These are phyloP conservation scores for Trichocladium antarcticum DNA, from an alignment of 495 filamentous ascomycete genomes.

Conservation along the genomic window DNA sequence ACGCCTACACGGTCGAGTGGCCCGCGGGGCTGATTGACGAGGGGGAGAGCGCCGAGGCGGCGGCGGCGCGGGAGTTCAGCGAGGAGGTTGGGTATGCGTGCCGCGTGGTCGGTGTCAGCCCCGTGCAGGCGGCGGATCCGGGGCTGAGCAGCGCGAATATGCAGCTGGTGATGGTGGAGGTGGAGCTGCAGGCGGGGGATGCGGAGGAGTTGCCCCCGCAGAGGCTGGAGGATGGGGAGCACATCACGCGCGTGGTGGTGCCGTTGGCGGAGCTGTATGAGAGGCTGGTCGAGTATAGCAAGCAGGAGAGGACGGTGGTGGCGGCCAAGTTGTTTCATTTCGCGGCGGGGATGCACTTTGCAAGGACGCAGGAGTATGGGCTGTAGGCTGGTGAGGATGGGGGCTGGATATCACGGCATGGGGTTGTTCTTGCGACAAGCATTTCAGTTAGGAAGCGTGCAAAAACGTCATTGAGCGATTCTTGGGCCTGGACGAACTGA, in stretches of 20 bases:
- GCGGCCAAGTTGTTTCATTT: conserved; percentile 39
- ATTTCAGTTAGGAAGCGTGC: too few species aligned
- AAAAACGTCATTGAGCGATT: too few species aligned
- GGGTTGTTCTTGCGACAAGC: too few species aligned
- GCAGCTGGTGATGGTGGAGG: conserved; percentile 65
- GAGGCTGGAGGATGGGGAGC: conserved; percentile 69
- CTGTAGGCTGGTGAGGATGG: conserved; percentile 2
- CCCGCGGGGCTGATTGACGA: conserved; percentile 77
- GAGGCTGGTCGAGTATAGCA: conserved; percentile 35
- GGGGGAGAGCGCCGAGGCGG: conserved; percentile 63
- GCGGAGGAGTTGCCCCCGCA: conserved; percentile 45
- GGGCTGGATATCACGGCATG: too few species aligned
- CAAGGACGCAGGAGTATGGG: conserved; percentile 27
- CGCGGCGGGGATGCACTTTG: conserved; percentile 35
- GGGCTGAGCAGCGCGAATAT: conserved; percentile 80
- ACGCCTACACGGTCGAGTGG: conserved; percentile 66
- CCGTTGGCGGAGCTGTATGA: conserved; percentile 49
- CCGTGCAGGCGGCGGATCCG: conserved; percentile 34
- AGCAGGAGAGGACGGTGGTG: conserved; percentile 27
- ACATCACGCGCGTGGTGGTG: conserved; percentile 68
- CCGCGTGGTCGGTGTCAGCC: conserved; percentile 23
- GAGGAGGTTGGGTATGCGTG: conserved; percentile 79
- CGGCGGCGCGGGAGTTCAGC: conserved; percentile 71
- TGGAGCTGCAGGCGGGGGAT: conserved; percentile 53
- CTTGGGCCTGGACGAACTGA: too few species aligned